A percentile compares a stretch with the other conserved stretches of the same genome.
phyloP scores from a whole-genome alignment of 140 eudicot genomes.

The Flaveria floridana region DNA sequence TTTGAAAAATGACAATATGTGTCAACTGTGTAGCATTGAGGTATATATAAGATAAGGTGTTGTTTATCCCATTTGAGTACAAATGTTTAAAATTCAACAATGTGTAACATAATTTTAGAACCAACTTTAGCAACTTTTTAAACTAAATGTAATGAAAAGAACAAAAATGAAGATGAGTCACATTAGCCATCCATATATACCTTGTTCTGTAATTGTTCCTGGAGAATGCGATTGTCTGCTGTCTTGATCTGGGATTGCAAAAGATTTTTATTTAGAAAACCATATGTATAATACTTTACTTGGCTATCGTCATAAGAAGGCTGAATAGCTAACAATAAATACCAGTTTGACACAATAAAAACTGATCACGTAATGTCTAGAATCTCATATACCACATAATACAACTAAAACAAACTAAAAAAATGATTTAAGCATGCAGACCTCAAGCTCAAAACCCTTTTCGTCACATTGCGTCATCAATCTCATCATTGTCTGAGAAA shows the following conservation, averaged over 20 bases:
- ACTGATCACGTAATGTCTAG: neutral
- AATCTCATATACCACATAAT: slow-evolving; percentile 18
- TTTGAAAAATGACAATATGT: slow-evolving; percentile 11
- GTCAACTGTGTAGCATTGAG: slow-evolving; percentile 7
- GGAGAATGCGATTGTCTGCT: slow-evolving; percentile 90
- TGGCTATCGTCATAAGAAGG: neutral
- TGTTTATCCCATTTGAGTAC: neutral
- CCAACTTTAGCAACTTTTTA: slow-evolving; percentile 11
- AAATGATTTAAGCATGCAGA: slow-evolving; percentile 27
- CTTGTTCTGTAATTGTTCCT: slow-evolving; percentile 86
- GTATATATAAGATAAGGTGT: neutral
- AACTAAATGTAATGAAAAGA: slow-evolving; percentile 3
- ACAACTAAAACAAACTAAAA: slow-evolving; percentile 9
- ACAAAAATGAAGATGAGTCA: neutral
- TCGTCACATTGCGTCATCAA: slow-evolving; percentile 84
- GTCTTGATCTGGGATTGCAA: slow-evolving; percentile 54
- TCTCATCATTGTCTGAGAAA: slow-evolving; percentile 56
- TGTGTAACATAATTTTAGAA: neutral
- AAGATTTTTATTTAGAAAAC: slow-evolving; percentile 7
- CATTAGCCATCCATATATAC: slow-evolving; percentile 32
- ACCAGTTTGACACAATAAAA: slow-evolving; percentile 16
- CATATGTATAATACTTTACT: neutral
- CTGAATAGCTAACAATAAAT: neutral
- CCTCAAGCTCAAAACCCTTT: slow-evolving; percentile 88
- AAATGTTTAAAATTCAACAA: slow-evolving; percentile 6